A percentile compares a stretch with the other conserved stretches of the same genome.
Conservation (phyloP, 2,329 filamentous ascomycete species). For the Geosmithia putterillii region DNA sequence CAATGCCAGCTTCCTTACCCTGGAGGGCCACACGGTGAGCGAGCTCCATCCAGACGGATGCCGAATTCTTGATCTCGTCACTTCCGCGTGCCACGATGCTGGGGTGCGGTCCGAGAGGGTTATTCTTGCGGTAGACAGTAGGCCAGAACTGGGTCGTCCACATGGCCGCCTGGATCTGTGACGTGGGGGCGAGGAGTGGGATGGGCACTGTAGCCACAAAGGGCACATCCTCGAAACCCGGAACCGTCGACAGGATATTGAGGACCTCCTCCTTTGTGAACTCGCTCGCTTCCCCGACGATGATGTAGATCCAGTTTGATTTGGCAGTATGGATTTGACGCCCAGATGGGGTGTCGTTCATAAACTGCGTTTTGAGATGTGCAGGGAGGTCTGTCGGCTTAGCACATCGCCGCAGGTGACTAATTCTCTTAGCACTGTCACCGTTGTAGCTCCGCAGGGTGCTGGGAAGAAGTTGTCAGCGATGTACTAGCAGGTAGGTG, state of each 20-base stretch:
- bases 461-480: conserved; percentile 17
- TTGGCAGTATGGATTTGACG: conserved; percentile 47
- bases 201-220: conserved; percentile 55
- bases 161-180: conserved; percentile 57
- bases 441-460: conserved; percentile 43
- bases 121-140: conserved; percentile 75
- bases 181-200: conserved; percentile 62
- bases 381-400: conserved; percentile 57
- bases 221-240: conserved; percentile 37
- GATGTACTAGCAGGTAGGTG: no score
- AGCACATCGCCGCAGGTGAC: conserved; percentile 65
- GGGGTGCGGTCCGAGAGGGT: conserved; percentile 75
- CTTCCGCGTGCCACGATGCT: conserved; percentile 59
- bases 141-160: conserved; percentile 77
- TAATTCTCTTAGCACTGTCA: conserved; percentile 51
- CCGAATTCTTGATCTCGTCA: conserved; percentile 53
- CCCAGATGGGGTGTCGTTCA: conserved; percentile 43
- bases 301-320: conserved; percentile 47
- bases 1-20: conserved; percentile 43
- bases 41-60: conserved; percentile 54
- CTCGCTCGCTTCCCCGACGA: conserved; percentile 37
- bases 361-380: conserved; percentile 49
- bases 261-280: conserved; percentile 42
- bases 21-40: conserved; percentile 52
- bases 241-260: conserved; percentile 30